These are phyloP conservation scores for Mycosphaerella sp. DNA, from an alignment of 2,329 filamentous ascomycete genomes.

Conservation along the genomic window DNA sequence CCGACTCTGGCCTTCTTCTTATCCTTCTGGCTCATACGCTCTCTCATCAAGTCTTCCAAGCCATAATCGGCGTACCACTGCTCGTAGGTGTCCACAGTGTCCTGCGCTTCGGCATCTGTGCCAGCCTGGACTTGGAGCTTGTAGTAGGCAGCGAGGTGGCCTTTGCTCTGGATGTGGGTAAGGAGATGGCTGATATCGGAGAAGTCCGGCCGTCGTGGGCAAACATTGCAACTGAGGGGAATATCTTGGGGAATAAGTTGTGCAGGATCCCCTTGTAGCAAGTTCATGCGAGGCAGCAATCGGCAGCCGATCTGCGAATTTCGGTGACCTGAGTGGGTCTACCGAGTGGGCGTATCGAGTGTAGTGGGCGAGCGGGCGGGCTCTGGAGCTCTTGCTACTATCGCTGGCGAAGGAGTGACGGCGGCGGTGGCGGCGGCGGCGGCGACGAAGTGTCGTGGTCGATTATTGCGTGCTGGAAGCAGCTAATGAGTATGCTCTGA, in stretches of 20 bases:
- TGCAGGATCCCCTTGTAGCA: conserved; percentile 31
- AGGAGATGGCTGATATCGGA: conserved; percentile 88
- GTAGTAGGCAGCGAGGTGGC: conserved; percentile 80
- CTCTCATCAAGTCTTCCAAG: conserved; percentile 66
- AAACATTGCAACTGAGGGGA: conserved; percentile 74
- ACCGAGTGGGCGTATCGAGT: not conserved
- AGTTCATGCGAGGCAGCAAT: conserved; percentile 24
- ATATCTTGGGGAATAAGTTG: conserved; percentile 50
- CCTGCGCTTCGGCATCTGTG: conserved; percentile 50
- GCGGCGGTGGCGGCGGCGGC: conserved; percentile 5
- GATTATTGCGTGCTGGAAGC: conserved; percentile 22
- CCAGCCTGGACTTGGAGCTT: conserved; percentile 68
- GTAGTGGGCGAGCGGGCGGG: not conserved
- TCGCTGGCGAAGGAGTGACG: conserved; percentile 14
- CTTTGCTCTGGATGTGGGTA: conserved; percentile 87
- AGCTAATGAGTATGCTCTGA: conserved; percentile 15
- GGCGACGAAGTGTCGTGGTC: conserved; percentile 6
- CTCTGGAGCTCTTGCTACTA: conserved; percentile 5
- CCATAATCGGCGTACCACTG: conserved; percentile 68
- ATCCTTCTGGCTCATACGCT: conserved; percentile 71
- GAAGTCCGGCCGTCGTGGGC: conserved; percentile 70
- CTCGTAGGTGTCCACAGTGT: conserved; percentile 62
- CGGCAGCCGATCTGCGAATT: not conserved
- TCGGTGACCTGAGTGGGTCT: conserved; percentile 7
- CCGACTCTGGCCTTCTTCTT: conserved; percentile 38